Base-by-base conservation (phyloP, 148 eudicot species). In the Drosera capensis region DNA sequence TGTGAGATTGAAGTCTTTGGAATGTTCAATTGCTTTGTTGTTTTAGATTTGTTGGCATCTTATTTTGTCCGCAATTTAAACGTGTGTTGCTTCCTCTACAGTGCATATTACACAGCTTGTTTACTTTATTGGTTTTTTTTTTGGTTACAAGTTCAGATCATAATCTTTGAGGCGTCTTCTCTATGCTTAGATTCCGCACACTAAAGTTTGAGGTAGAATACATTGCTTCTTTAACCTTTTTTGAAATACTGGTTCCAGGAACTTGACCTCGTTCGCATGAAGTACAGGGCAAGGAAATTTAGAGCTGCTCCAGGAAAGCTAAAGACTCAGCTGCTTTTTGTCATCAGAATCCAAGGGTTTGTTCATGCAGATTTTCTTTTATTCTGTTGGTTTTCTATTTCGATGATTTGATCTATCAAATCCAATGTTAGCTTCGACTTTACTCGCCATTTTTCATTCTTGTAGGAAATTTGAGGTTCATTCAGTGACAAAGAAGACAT, bases 261-360 rank as follows among this genome's bases (percentile, higher is more conserved):
- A 55, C 39, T 78, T 46, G 97, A 88, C 57, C 66, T 80, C 24
- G 57, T 88, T 55, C 75, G 72, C 60, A 77, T 88, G 94, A 88
- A 80, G 70, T 65, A 74, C n/a, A 73, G 97, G 62, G 67, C 39
- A 20, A 80, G 73, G 64, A 71, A 71, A 50, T 58, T 25, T 8
- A 80, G 58, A 35, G 59, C 43, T 4, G 56, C 64, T 20, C 29
- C 54, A 14, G 53, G 54, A 15, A 25, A 29, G 9, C 56, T 71
- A 46, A 48, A 58, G 44, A 74, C 94, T 8, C 73, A 80, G 63
- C 66, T 84, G 31, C 72, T 88, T 30, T 80, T 88, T 48, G 59
- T 84, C 62, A 68, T 88, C 41, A 79, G 97, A 31, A 84, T 88
- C 25, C 75, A 75, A 40, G 92, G 97, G 97, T 88, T 36, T 50